phyloP scores from a whole-genome alignment of 257 asterid species.

The Osmanthus fragrans region DNA sequence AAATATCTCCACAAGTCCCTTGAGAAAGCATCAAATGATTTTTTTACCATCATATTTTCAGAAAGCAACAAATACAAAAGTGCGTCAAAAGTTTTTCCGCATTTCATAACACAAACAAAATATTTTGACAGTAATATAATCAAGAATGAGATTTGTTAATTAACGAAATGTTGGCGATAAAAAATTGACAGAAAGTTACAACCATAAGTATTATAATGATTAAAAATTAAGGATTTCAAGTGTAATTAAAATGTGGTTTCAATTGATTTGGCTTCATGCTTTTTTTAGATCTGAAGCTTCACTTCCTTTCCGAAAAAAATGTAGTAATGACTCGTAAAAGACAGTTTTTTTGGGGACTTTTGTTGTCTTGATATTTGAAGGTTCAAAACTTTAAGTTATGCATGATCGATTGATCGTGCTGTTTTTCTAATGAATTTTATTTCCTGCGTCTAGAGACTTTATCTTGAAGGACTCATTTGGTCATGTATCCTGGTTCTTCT shows the following conservation, averaged over 20 bases:
- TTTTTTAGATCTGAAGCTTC: not conserved
- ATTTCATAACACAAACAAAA: too few species aligned
- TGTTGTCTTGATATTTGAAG: slow-evolving; percentile 1
- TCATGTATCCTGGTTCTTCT: slow-evolving; percentile 1
- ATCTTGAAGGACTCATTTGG: not conserved
- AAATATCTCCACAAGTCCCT: too few species aligned
- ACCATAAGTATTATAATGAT: too few species aligned
- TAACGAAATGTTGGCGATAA: too few species aligned
- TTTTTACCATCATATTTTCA: too few species aligned
- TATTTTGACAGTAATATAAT: too few species aligned
- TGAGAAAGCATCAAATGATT: too few species aligned
- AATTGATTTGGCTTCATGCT: not conserved
- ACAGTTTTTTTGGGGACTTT: not conserved
- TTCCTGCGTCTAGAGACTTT: not conserved
- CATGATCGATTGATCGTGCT: not conserved
- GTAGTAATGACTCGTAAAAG: not conserved
- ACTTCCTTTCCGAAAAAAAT: not conserved
- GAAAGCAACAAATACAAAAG: too few species aligned
- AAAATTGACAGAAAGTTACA: too few species aligned
- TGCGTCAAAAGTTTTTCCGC: too few species aligned
- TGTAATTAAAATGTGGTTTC: not conserved
- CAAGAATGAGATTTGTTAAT: too few species aligned
- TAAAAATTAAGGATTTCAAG: too few species aligned
- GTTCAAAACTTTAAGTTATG: not conserved
- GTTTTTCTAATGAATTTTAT: not conserved